Percentiles rank a stretch among this genome's conserved stretches.
Evolutionary conservation across 2,329 filamentous ascomycete species (phyloP).

Genomic region (Cladobotryum mycophilum): DNA sequence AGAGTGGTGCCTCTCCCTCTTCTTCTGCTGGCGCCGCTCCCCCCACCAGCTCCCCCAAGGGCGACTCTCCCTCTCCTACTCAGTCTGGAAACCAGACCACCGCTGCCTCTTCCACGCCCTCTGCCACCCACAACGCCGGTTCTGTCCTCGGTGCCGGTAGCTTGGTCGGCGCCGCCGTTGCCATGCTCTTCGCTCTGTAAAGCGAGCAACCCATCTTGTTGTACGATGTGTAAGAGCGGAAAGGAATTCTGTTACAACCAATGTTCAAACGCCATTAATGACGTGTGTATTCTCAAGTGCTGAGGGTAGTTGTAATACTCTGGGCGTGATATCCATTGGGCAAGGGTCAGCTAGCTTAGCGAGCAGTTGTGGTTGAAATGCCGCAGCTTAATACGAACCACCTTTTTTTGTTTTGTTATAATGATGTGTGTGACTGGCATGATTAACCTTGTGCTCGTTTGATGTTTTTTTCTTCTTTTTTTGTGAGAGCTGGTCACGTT

Average conservation of each 20-base stretch:
- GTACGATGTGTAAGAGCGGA: too few species aligned
- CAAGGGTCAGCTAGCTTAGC: background rate
- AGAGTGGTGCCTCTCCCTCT: conserved; percentile 13
- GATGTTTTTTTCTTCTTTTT: too few species aligned
- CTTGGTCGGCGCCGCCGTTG: conserved; percentile 22
- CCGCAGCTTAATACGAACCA: too few species aligned
- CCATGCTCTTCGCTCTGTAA: conserved; percentile 25
- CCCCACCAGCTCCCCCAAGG: conserved; percentile 6
- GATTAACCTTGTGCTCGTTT: too few species aligned
- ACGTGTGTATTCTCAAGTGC: too few species aligned
- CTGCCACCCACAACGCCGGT: conserved; percentile 8
- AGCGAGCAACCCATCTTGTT: background rate
- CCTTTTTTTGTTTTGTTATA: too few species aligned
- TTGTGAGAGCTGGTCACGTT: too few species aligned
- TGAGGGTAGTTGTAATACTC: background rate
- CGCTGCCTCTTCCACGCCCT: background rate
- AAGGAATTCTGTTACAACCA: too few species aligned
- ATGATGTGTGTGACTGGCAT: too few species aligned
- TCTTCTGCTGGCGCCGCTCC: conserved; percentile 3
- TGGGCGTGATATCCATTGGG: background rate
- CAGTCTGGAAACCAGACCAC: conserved; percentile 1
- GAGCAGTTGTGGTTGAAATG: too few species aligned
- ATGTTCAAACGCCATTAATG: too few species aligned
- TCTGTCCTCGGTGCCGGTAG: conserved; percentile 11
- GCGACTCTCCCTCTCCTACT: conserved; percentile 8